Evolutionary conservation across 805 yeast species (phyloP).

Genomic region (Candida coquimbonensis): DNA sequence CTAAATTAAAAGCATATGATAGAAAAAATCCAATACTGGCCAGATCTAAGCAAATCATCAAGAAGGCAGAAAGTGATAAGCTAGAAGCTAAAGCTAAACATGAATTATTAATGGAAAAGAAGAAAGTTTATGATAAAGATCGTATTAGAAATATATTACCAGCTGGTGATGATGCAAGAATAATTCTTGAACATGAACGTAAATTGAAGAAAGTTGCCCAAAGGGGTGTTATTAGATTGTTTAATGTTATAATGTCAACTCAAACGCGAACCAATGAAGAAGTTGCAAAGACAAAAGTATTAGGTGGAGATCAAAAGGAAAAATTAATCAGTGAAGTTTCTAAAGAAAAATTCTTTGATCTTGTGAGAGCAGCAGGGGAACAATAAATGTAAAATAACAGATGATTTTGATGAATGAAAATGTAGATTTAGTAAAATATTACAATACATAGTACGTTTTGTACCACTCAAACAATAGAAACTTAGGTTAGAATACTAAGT

Average conservation of each 20-base stretch:
- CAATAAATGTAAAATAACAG: neutral
- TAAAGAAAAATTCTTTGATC: constrained; percentile 82
- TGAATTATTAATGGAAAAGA: constrained; percentile 64
- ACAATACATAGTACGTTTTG: too few relatives aligned
- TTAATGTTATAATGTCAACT: constrained; percentile 76
- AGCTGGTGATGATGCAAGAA: constrained; percentile 48
- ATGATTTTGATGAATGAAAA: too few relatives aligned
- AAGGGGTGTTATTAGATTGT: constrained; percentile 77
- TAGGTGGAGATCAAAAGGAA: constrained; percentile 40
- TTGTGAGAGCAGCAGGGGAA: constrained; percentile 74
- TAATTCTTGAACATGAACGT: constrained; percentile 58
- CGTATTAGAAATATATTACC: constrained; percentile 68
- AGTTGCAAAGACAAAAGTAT: constrained; percentile 37
- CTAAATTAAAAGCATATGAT: constrained; percentile 83
- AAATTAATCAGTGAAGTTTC: constrained; percentile 70
- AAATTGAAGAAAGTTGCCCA: constrained; percentile 75
- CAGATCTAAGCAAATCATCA: constrained; percentile 63
- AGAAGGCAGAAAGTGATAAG: constrained; percentile 72
- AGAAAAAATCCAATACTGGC: constrained; percentile 87
- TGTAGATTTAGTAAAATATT: too few relatives aligned
- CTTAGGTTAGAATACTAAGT: too few relatives aligned
- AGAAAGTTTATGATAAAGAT: constrained; percentile 54
- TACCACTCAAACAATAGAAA: too few relatives aligned
- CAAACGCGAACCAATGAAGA: constrained; percentile 57
- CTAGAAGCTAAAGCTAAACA: constrained; percentile 79